Evolutionary conservation across 139 green algal genomes (phyloP).

Genomic region (Tetradesmus lagerheimii): DNA sequence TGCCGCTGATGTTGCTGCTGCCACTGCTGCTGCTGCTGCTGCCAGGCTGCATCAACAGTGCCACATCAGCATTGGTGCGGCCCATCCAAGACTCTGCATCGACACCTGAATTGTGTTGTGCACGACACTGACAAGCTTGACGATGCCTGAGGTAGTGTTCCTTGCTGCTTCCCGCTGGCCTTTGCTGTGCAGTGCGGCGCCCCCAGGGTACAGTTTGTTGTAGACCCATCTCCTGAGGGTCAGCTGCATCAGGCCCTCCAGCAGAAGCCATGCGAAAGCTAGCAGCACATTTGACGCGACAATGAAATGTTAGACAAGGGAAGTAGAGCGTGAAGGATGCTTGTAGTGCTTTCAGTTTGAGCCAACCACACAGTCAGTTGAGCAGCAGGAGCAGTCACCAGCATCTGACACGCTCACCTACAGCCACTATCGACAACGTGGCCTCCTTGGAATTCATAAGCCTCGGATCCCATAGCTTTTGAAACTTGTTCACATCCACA

Average conservation of each 20-base stretch:
- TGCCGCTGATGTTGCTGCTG: no score
- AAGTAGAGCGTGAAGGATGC: background rate
- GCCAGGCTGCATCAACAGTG: background rate
- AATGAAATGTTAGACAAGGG: background rate
- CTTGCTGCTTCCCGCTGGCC: conserved; percentile 1
- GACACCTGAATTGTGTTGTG: conserved; percentile 43
- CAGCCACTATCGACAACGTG: background rate
- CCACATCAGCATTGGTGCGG: background rate
- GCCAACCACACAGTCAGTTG: background rate
- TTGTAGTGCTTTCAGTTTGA: background rate
- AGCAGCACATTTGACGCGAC: background rate
- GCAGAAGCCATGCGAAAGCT: conserved; percentile 9
- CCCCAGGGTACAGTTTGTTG: background rate
- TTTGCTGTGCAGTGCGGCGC: background rate
- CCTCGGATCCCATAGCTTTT: background rate
- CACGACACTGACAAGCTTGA: conserved; percentile 45
- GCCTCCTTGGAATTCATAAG: conserved; percentile 17
- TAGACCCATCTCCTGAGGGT: background rate
- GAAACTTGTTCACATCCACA: background rate
- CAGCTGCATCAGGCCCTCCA: conserved; percentile 28
- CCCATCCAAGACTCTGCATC: background rate
- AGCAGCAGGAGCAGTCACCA: background rate
- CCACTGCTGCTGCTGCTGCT: background rate
- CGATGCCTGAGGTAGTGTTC: background rate
- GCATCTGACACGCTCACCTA: conserved; percentile 2